Evolutionary conservation across 768 basidiomycete genomes (phyloP).

Genomic region (Serendipita indica): DNA sequence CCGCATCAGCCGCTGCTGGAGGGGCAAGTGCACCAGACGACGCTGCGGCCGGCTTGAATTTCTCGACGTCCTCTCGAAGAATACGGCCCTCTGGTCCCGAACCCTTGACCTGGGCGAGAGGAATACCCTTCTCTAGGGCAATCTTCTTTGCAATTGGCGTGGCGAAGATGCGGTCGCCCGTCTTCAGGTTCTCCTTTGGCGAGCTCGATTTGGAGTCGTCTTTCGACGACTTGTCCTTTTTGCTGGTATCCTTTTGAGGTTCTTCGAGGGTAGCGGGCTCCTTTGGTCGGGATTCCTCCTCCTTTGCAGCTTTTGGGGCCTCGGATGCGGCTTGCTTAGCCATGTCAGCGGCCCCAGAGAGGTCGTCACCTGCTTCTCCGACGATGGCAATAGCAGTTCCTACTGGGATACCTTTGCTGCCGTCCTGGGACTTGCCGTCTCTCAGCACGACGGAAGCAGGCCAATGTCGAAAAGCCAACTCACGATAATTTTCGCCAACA

Average conservation of each 20-base stretch:
- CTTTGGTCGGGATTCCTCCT: slow-evolving; percentile 31
- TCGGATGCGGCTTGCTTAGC: slow-evolving; percentile 46
- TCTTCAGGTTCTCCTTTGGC: slow-evolving; percentile 43
- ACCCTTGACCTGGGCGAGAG: slow-evolving; percentile 78
- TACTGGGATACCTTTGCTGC: slow-evolving; percentile 74
- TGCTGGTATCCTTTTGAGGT: slow-evolving; percentile 13
- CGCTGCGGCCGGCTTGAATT: slow-evolving; percentile 44
- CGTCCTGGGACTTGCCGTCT: slow-evolving; percentile 50
- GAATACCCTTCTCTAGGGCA: slow-evolving; percentile 85
- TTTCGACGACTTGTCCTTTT: slow-evolving; percentile 11
- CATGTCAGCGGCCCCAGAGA: slow-evolving; percentile 64
- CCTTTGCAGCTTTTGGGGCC: slow-evolving; percentile 28
- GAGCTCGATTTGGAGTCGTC: slow-evolving; percentile 24
- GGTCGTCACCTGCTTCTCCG: slow-evolving; percentile 90
- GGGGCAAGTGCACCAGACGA: slow-evolving; percentile 32
- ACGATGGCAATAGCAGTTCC: slow-evolving; percentile 83
- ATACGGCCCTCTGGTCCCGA: slow-evolving; percentile 90
- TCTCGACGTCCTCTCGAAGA: slow-evolving; percentile 87
- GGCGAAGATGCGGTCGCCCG: slow-evolving; percentile 80
- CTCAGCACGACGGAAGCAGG: slow-evolving; percentile 8
- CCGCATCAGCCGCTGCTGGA: slow-evolving; percentile 28
- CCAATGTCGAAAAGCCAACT: slow-evolving; percentile 21
- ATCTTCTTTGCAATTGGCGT: slow-evolving; percentile 95
- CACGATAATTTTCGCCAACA: slow-evolving; percentile 94
- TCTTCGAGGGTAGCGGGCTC: neutral